phyloP scores from a whole-genome alignment of 192 early-diverging fungal genomes.

The Backusella macrospora region DNA sequence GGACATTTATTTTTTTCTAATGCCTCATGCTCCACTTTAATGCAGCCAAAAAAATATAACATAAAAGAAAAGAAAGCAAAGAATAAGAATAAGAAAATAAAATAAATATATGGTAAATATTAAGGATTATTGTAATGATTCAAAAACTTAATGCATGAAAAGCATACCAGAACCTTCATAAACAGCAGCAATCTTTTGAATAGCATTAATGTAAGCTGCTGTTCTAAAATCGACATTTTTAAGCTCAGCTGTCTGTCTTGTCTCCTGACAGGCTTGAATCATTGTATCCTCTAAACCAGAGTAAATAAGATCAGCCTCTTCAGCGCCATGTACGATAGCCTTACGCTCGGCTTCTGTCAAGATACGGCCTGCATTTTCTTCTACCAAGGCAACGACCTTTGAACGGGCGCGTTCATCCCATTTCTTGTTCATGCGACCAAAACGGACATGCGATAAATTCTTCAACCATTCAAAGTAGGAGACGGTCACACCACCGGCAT shows the following conservation, averaged over 20 bases:
- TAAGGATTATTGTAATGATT: not conserved
- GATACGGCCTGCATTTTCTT: slow-evolving; percentile 75
- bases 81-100: not conserved
- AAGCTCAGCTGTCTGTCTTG: slow-evolving; percentile 63
- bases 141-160: slow-evolving; percentile 54
- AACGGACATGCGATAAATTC: slow-evolving; percentile 81
- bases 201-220: slow-evolving; percentile 76
- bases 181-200: slow-evolving; percentile 80
- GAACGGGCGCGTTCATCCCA: slow-evolving; percentile 81
- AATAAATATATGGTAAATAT: not conserved
- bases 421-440: slow-evolving; percentile 82
- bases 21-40: not conserved
- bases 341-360: slow-evolving; percentile 74
- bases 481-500: slow-evolving; percentile 83
- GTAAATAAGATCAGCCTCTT: slow-evolving; percentile 84
- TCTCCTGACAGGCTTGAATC: slow-evolving; percentile 77
- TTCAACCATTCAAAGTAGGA: slow-evolving; percentile 85
- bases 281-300: slow-evolving; percentile 86
- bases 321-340: slow-evolving; percentile 77
- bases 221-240: slow-evolving; percentile 75
- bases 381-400: slow-evolving; percentile 69
- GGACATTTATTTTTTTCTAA: slow-evolving; percentile 4
- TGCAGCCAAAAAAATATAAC: not conserved
- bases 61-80: not conserved
- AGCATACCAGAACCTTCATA: slow-evolving; percentile 76